Evolutionary conservation across 164 flowering plant genomes (phyloP).

Genomic region (Saururus chinensis): DNA sequence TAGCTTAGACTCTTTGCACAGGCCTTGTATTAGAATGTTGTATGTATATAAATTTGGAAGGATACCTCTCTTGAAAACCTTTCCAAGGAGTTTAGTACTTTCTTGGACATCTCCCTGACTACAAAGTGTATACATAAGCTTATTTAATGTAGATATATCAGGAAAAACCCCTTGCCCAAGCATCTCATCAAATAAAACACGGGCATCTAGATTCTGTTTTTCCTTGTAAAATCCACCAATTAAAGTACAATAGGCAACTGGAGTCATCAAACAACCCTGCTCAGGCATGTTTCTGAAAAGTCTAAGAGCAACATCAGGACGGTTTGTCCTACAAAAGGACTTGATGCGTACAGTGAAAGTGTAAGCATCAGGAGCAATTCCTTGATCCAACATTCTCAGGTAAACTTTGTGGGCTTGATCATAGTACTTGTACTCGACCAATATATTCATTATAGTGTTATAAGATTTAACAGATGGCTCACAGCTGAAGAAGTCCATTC

Average conservation of each 20-base stretch:
- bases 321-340: constrained; percentile 60
- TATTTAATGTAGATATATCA: constrained; percentile 57
- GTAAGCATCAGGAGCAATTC: constrained; percentile 69
- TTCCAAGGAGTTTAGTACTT: constrained; percentile 53
- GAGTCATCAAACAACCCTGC: constrained; percentile 55
- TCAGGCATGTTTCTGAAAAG: constrained; percentile 66
- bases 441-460: constrained; percentile 71
- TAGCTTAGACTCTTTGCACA: constrained; percentile 38
- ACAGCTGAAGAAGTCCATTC: constrained; percentile 79
- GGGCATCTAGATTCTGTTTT: constrained; percentile 37
- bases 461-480: constrained; percentile 59
- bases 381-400: constrained; percentile 60
- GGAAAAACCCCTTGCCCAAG: constrained; percentile 46
- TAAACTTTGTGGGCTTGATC: constrained; percentile 83
- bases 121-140: constrained; percentile 53
- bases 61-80: constrained; percentile 68
- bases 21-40: constrained; percentile 72
- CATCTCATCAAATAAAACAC: constrained; percentile 64
- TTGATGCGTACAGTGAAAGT: constrained; percentile 83
- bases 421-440: constrained; percentile 58
- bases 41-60: constrained; percentile 61
- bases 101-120: constrained; percentile 55
- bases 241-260: constrained; percentile 78
- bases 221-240: constrained; percentile 68
- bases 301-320: constrained; percentile 75